Base-by-base conservation (phyloP, 306 rosid species). In the Elaeagnus macrophylla region DNA sequence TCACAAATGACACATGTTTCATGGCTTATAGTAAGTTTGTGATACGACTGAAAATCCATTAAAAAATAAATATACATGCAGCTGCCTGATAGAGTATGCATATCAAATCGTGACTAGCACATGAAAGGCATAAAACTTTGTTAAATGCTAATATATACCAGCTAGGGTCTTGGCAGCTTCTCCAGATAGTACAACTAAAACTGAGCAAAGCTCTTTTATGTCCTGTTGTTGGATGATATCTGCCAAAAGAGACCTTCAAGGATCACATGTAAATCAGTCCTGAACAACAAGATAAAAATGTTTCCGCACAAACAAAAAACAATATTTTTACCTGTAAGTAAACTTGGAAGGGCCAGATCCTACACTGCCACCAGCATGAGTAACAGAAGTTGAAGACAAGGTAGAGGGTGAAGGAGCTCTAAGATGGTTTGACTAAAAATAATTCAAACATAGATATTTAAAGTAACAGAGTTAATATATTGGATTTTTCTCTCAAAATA, bases 201-300 rank as follows among this genome's bases (percentile, higher is more conserved):
- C 88, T 35, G 96, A 93, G 73, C 96, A 93, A 59, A 87, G 88
- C 79, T 87, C 99, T 76, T 82, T 93, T 67, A 87, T 75, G 79
- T 93, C 88, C 54, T 82, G 95, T 51, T 94, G 86, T 68, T 87
- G 96, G 69, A 93, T 88, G 74, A 93, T 79, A 81, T 84, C 99
- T 64, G 99, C 95, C 73, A 93, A 74, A 48, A 84, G 84, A 77
- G 99, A 93, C 80, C 99, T 93, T 73, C 62, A 64, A 74, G 53
- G 67, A 73, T 62, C 54, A 72, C 55, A 67, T 54, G 57, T 43
- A 57, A 58, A 71, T 84, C 69, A 82, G 88, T 56, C 57, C 46
- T 60, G 66, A 41, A 44, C 61, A 43, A 45, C 6, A 42, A 69
- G 43, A 15, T 19, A 56, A 48, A 50, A 56, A 46, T 20, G 56